Base-by-base conservation (phyloP, 306 rosid genomes). In the Vigna reflexopilosa region DNA sequence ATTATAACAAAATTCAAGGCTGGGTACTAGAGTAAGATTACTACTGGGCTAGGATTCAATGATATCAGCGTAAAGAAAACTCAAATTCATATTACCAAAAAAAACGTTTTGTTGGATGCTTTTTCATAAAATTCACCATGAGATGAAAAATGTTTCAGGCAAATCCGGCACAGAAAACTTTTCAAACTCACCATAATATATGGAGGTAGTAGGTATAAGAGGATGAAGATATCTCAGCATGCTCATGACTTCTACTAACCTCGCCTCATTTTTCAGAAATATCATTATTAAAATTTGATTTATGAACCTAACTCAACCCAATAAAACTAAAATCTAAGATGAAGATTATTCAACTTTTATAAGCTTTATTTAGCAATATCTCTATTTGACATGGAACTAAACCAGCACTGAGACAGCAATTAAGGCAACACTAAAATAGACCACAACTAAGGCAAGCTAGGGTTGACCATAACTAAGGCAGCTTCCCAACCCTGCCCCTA, bases 31-130 rank as follows among this genome's bases (percentile, higher is more conserved):
- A 34, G 28, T 8, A 72, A 72, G 42, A 63, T 42, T 51, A 32
- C 62, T 5, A 3, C 15, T 8, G 36, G 45, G 16, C 72, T 61
- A 61, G 67, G 36, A 20, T 69, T 49, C 1, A 34, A 1, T 11
- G 13, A 62, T 63, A 48, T 26, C 47, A 16, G 17, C 38, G 32
- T 62, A 70, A 59, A 61, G 10, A 61, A 79, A 79, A 70, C 24
- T 59, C 24, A 10, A 70, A 26, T 49, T 79, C 34, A 61, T 20
- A 38, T 47, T 22, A 22, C 17, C 7, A 2, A 58, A 42, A 30
- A 26, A 22, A 30, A 45, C 45, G 0, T 70, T 28, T 36, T 56
- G 62, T 50, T 16, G 48, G 72, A 62, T 36, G 4, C 32, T 24
- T 34, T 71, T 54, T 67, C 24, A 36, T 36, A 17, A 63, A 62